Evolutionary conservation across 2,329 filamentous ascomycete species (phyloP), one percentile per base, ranked within the genome.

Genomic region (Ustilaginoidea virens): DNA sequence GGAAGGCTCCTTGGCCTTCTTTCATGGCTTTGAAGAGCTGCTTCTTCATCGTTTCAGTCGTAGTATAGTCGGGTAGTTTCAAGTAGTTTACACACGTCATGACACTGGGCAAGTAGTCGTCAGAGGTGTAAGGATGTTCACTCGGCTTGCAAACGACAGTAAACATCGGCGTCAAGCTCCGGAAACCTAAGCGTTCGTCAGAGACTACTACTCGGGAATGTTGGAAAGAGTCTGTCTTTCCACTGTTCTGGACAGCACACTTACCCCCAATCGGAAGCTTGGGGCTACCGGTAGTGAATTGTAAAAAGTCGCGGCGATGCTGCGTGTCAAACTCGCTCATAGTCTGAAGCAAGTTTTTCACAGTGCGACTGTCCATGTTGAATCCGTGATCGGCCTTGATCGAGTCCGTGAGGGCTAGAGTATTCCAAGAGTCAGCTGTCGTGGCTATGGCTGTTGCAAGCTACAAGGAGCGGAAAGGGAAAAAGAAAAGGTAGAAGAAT

Each of bases 41-140:
- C 49, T 78, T 69, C 46, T 69, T 76, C 55, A 98, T 73, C 29
- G 78, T 66, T 2, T 81, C 70, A 36, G 92, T 59, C 41, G 61
- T 74, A 40, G 75, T 87, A 56, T 98, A 98, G 54, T 98, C 83
- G 13, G 90, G 90, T 47, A 98, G 68, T 58, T 98, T 98, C 45
- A 98, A 72, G 51, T 98, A 98, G 55, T 98, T 98, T 55, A 93
- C 90, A 52, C 92, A 98, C 8, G 92, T 98, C 92, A 98, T 98
- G 51, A 98, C 92, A 50, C 86, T 96, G 9, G 92, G 90, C n/a
- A 98, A 68, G 46, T 96, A 98, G 58, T 98, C 90, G 47, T 98
- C 90, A 4, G 87, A 87, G 4, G 77, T 79, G 52, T 86, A 90
- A 2, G 90, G 90, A 11, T 83, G 74, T 48, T 98, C 90, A 52